A percentile compares a stretch with the other conserved stretches of the same genome.
These are phyloP conservation scores for Calcarisporium arbuscula DNA, from an alignment of 2,329 filamentous ascomycete genomes.

Conservation along the genomic window DNA sequence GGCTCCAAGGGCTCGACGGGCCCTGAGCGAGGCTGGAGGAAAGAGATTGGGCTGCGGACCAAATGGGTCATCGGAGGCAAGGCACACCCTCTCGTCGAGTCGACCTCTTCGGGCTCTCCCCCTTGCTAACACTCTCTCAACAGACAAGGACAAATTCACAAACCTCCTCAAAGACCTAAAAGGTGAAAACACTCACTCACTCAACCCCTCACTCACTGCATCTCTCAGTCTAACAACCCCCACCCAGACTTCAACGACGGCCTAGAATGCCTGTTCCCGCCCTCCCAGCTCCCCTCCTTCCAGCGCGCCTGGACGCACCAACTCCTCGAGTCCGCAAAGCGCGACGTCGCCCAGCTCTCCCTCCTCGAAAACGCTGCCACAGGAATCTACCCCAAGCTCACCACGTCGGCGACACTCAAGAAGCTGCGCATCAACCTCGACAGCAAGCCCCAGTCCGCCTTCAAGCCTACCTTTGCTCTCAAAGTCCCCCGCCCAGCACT, in stretches of 20 bases:
- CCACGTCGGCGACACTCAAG: constrained; percentile 36
- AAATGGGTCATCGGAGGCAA: constrained; percentile 38
- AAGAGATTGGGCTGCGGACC: constrained; percentile 26
- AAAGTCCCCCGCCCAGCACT: constrained; percentile 29
- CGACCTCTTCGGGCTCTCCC: no score
- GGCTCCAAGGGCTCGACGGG: constrained; percentile 11
- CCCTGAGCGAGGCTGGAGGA: constrained; percentile 26
- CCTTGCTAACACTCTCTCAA: neutral
- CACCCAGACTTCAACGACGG: constrained; percentile 39
- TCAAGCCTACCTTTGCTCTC: constrained; percentile 36
- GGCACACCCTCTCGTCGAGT: constrained; percentile 8
- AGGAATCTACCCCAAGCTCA: constrained; percentile 35
- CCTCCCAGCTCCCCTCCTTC: constrained; percentile 32
- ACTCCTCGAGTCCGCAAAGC: constrained; percentile 37
- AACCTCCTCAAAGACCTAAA: constrained; percentile 33
- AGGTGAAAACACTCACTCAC: constrained; percentile 18
- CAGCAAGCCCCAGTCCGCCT: constrained; percentile 29
- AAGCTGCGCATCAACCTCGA: constrained; percentile 41
- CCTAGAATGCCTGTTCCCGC: constrained; percentile 39
- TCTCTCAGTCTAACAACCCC: neutral
- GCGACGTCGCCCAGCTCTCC: constrained; percentile 33
- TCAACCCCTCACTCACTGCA: neutral
- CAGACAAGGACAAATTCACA: constrained; percentile 39
- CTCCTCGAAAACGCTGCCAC: constrained; percentile 35
- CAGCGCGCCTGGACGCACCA: constrained; percentile 41